Evolutionary conservation across 108 stramenopile genomes (phyloP).

Genomic region (Seminavis robusta): DNA sequence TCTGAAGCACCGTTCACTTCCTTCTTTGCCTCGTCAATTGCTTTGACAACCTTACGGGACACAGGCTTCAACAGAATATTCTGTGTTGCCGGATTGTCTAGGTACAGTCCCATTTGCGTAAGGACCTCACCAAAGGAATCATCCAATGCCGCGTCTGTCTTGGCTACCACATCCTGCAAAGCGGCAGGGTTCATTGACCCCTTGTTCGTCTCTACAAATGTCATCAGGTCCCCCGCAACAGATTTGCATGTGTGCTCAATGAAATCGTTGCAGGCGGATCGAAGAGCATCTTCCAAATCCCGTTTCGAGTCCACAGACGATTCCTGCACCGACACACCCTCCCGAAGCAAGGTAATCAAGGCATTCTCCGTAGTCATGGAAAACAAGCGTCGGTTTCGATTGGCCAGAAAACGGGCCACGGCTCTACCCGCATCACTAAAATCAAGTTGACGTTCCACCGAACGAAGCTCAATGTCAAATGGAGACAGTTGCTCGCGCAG

Average conservation of each 20-base stretch:
- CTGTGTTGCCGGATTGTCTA: constrained; percentile 79
- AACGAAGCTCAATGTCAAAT: constrained; percentile 87
- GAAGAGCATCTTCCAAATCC: constrained; percentile 84
- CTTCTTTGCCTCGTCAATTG: constrained; percentile 58
- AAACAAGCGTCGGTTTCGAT: constrained; percentile 84
- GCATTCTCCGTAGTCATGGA: constrained; percentile 88
- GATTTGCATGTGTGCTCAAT: constrained; percentile 77
- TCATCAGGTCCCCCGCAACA: constrained; percentile 51
- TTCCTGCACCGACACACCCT: constrained; percentile 84
- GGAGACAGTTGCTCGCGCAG: constrained; percentile 92
- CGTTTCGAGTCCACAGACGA: constrained; percentile 86
- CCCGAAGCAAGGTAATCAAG: constrained; percentile 77
- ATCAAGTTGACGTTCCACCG: constrained; percentile 86
- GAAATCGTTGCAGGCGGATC: constrained; percentile 84
- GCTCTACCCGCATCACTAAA: constrained; percentile 87
- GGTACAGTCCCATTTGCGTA: constrained; percentile 72
- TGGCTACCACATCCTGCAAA: constrained; percentile 40
- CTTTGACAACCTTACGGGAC: constrained; percentile 62
- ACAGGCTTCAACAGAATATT: constrained; percentile 84
- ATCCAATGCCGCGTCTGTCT: constrained; percentile 45
- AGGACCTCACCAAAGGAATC: constrained; percentile 39
- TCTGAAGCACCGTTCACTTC: constrained; percentile 47
- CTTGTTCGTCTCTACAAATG: constrained; percentile 36
- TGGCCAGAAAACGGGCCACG: constrained; percentile 82
- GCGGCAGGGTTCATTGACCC: constrained; percentile 9